These are phyloP conservation scores for Candida berthetii DNA, from an alignment of 805 yeast genomes.

Conservation along the genomic window DNA sequence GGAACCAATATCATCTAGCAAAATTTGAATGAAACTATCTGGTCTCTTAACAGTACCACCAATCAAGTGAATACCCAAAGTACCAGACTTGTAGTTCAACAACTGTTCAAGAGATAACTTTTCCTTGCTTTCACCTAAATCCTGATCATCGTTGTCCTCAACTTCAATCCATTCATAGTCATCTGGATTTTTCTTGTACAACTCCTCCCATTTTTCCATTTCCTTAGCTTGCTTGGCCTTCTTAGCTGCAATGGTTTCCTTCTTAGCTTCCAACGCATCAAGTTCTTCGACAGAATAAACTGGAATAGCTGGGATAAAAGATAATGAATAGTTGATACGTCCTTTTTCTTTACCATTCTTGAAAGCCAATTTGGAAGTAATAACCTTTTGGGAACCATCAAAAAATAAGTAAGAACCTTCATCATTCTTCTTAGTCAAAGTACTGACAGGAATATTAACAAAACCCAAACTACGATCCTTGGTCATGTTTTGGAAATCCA, in stretches of 20 bases:
- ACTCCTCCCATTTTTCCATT: conserved; percentile 38
- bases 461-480: conserved; percentile 63
- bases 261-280: conserved; percentile 36
- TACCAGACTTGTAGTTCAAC: conserved; percentile 54
- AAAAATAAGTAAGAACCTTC: conserved; percentile 41
- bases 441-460: conserved; percentile 41
- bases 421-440: conserved; percentile 40
- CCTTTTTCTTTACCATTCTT: conserved; percentile 43
- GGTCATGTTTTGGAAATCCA: conserved; percentile 61
- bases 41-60: conserved; percentile 43
- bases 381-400: conserved; percentile 43
- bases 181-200: conserved; percentile 50
- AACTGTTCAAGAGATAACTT: conserved; percentile 46
- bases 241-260: conserved; percentile 30
- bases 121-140: conserved; percentile 31
- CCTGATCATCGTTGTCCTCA: conserved; percentile 33
- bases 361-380: conserved; percentile 24
- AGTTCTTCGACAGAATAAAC: conserved; percentile 56
- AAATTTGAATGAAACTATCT: conserved; percentile 47
- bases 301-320: conserved; percentile 62
- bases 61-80: conserved; percentile 45
- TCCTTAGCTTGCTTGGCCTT: conserved; percentile 25
- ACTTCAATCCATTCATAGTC: conserved; percentile 59
- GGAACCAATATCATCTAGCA: conserved; percentile 57
- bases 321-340: conserved; percentile 42